phyloP scores from a whole-genome alignment of 2,329 filamentous ascomycete genomes.

The Fusarium annulatum region DNA sequence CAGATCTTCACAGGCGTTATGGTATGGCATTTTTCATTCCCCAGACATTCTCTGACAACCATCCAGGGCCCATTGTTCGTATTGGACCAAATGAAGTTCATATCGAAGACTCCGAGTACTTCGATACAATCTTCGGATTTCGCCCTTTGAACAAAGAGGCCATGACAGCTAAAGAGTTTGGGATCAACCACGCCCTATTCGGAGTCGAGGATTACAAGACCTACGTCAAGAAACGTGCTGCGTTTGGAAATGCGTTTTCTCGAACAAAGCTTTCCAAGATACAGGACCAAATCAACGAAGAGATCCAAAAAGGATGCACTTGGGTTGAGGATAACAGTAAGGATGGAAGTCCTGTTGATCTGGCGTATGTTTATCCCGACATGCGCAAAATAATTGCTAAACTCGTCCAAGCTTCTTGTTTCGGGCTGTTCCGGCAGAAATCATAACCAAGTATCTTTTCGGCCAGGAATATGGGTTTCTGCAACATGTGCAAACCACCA shows the following conservation, averaged over 20 bases:
- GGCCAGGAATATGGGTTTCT: conserved; percentile 1
- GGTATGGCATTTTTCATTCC: neutral
- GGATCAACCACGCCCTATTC: conserved; percentile 3
- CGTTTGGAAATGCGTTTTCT: conserved; percentile 1
- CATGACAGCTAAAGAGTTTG: conserved; percentile 11
- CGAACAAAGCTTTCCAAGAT: neutral
- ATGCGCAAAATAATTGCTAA: neutral
- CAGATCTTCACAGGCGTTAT: neutral
- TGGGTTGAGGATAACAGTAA: neutral
- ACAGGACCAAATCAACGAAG: neutral
- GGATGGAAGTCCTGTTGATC: neutral
- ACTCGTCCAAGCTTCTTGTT: neutral
- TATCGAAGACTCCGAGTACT: conserved; percentile 8
- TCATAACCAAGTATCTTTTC: conserved; percentile 1
- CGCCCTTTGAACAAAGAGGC: conserved; percentile 11
- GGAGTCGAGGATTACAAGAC: neutral
- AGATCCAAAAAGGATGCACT: neutral
- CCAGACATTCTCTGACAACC: neutral
- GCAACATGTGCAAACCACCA: neutral
- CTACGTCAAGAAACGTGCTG: conserved; percentile 1
- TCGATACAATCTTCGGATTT: conserved; percentile 7
- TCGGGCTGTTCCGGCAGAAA: conserved; percentile 5
- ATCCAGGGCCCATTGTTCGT: neutral
- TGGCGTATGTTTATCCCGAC: neutral
- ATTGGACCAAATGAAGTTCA: conserved; percentile 8